A percentile compares a stretch with the other conserved stretches of the same genome.
phyloP scores from a whole-genome alignment of 306 rosid genomes.

The Begonia peltatifolia region DNA sequence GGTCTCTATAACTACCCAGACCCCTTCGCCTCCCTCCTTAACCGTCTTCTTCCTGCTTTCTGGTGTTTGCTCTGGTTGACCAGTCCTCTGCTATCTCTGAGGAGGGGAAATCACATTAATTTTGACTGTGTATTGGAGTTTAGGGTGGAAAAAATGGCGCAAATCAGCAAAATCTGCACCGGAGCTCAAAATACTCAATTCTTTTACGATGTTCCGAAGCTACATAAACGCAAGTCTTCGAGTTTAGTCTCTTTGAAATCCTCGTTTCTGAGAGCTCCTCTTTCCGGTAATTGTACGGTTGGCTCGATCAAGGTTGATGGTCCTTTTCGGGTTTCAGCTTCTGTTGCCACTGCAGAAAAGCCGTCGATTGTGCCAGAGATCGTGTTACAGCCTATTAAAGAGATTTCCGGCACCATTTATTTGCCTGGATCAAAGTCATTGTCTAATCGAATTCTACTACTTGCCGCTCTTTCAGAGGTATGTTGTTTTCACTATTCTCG shows the following conservation, averaged over 20 bases:
- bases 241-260: slow-evolving; percentile 39
- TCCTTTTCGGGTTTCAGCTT: slow-evolving; percentile 38
- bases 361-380: slow-evolving; percentile 70
- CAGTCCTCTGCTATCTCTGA: neutral
- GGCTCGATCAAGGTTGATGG: slow-evolving; percentile 14
- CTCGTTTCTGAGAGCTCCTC: slow-evolving; percentile 28
- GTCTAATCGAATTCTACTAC: slow-evolving; percentile 83
- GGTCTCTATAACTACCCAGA: too few species aligned
- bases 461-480: slow-evolving; percentile 99
- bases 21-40: neutral
- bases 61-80: slow-evolving; percentile 26
- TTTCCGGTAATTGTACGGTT: slow-evolving; percentile 15
- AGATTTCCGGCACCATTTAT: slow-evolving; percentile 64
- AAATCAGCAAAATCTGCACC: slow-evolving; percentile 48
- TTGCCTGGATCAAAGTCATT: slow-evolving; percentile 96
- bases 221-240: slow-evolving; percentile 41
- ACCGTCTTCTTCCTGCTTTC: slow-evolving; percentile 5
- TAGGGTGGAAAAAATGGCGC: slow-evolving; percentile 40
- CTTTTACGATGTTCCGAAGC: slow-evolving; percentile 26
- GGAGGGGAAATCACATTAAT: neutral
- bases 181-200: slow-evolving; percentile 40
- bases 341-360: slow-evolving; percentile 63
- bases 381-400: slow-evolving; percentile 78
- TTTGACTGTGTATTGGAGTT: neutral
- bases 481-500: neutral